phyloP scores from a whole-genome alignment of 2,329 filamentous ascomycete genomes.

The Aureobasidium sp. region DNA sequence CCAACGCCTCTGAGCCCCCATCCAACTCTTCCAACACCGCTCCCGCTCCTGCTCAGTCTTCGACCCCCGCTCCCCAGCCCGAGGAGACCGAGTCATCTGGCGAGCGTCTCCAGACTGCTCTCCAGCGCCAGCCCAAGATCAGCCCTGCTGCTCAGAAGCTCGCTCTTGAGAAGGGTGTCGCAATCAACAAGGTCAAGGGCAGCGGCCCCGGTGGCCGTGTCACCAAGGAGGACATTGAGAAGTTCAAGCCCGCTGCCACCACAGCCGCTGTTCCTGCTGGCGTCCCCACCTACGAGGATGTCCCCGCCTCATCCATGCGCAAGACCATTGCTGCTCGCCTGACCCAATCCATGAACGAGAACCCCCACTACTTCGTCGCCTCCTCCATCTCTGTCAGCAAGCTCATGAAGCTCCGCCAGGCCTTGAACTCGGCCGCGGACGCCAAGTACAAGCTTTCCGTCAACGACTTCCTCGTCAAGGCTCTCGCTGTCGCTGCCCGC shows the following conservation, averaged over 20 bases:
- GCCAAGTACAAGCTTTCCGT: constrained; percentile 99
- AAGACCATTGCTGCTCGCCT: constrained; percentile 94
- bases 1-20: constrained; percentile 55
- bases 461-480: constrained; percentile 99
- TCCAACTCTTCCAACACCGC: constrained; percentile 52
- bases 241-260: constrained; percentile 51
- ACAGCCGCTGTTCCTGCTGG: constrained; percentile 45
- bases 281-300: constrained; percentile 66
- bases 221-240: constrained; percentile 89
- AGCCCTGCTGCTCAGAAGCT: constrained; percentile 70
- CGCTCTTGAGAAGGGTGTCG: constrained; percentile 76
- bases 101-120: constrained; percentile 71
- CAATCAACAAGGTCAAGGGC: constrained; percentile 73
- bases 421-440: constrained; percentile 79
- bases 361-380: constrained; percentile 97
- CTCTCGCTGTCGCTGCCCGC: constrained; percentile 75
- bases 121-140: constrained; percentile 74
- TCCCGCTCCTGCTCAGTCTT: constrained; percentile 40
- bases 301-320: constrained; percentile 84
- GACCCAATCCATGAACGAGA: constrained; percentile 80
- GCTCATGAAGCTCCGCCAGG: constrained; percentile 90
- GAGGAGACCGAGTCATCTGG: constrained; percentile 67
- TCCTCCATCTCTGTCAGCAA: constrained; percentile 86
- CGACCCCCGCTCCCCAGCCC: constrained; percentile 45
- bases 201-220: constrained; percentile 79